These are phyloP conservation scores for Stemphylium beticola DNA, from an alignment of 2,329 filamentous ascomycete genomes.

Conservation along the genomic window DNA sequence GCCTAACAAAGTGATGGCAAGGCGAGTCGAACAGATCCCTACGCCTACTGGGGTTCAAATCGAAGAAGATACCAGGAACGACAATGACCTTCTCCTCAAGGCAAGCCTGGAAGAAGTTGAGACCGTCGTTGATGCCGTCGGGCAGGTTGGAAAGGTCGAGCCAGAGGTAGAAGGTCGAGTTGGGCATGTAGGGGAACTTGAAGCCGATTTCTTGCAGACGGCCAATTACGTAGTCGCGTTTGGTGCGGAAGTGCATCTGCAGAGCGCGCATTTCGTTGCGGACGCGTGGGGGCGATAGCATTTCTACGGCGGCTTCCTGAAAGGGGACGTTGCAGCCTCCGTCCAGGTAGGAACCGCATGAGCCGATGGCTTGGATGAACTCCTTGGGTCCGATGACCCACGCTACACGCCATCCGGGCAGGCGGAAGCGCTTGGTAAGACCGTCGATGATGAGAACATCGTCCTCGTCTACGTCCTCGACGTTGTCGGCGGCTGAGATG, in stretches of 20 bases:
- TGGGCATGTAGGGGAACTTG: constrained; percentile 76
- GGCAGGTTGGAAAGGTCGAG: constrained; percentile 71
- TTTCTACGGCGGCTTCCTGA: constrained; percentile 89
- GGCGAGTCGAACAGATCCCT: constrained; percentile 93
- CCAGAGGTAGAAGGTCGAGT: constrained; percentile 95
- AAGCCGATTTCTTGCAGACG: constrained; percentile 88
- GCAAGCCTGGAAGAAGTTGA: constrained; percentile 97
- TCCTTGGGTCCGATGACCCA: constrained; percentile 97
- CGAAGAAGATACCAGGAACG: constrained; percentile 97
- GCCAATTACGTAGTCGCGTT: constrained; percentile 87
- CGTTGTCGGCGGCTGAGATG: constrained; percentile 86
- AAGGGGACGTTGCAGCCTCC: constrained; percentile 94
- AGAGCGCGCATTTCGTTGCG: constrained; percentile 86
- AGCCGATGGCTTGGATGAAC: constrained; percentile 91
- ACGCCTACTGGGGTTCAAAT: constrained; percentile 87
- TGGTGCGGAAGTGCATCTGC: constrained; percentile 87
- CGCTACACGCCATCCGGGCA: constrained; percentile 94
- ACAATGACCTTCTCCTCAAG: constrained; percentile 94
- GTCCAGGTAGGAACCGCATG: constrained; percentile 91
- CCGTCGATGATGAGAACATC: constrained; percentile 95
- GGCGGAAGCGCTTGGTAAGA: constrained; percentile 93
- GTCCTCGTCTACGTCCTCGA: constrained; percentile 78
- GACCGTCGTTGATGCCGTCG: constrained; percentile 82
- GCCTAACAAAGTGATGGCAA: constrained; percentile 68
- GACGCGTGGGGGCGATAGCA: constrained; percentile 88